A percentile compares a stretch with the other conserved stretches of the same genome.
These are phyloP conservation scores for Yamadazyma sp. DNA, from an alignment of 805 yeast genomes.

Conservation along the genomic window DNA sequence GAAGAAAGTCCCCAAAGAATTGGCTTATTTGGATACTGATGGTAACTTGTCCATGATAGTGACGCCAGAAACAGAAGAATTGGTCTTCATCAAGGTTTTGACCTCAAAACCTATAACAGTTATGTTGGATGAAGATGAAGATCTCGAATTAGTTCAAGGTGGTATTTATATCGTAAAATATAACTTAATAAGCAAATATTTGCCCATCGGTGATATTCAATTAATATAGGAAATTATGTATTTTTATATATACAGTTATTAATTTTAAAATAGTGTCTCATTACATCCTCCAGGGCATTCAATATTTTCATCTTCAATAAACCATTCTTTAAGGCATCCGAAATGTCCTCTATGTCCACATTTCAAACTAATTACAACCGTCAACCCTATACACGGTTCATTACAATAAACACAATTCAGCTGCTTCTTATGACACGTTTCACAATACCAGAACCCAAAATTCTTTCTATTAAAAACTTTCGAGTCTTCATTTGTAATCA, in stretches of 20 bases:
- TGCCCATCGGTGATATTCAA: slow-evolving; percentile 36
- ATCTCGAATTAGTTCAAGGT: slow-evolving; percentile 56
- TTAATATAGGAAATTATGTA: slow-evolving; percentile 22
- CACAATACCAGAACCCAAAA: slow-evolving; percentile 86
- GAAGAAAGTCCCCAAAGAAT: slow-evolving; percentile 58
- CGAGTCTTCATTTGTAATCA: slow-evolving; percentile 57
- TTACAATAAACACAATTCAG: slow-evolving; percentile 77
- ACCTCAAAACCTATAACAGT: slow-evolving; percentile 25
- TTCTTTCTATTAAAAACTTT: slow-evolving; percentile 31
- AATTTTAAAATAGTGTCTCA: slow-evolving; percentile 8
- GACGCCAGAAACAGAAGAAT: slow-evolving; percentile 68
- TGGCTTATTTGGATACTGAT: slow-evolving; percentile 64
- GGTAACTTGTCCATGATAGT: slow-evolving; percentile 68
- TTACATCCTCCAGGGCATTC: slow-evolving; percentile 85
- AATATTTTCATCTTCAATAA: slow-evolving; percentile 54
- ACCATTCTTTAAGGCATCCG: slow-evolving; percentile 78
- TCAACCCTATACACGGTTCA: slow-evolving; percentile 70
- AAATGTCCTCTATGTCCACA: slow-evolving; percentile 92
- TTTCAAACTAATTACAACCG: slow-evolving; percentile 50
- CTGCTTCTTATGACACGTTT: slow-evolving; percentile 55
- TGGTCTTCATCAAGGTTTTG: slow-evolving; percentile 68
- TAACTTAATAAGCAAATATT: slow-evolving; percentile 33
- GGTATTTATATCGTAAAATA: slow-evolving; percentile 78
- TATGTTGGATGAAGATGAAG: slow-evolving; percentile 15
- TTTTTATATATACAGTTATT: slow-evolving; percentile 2